Base-by-base conservation (phyloP, 345 rosid species). In the Clarkia xantiana region DNA sequence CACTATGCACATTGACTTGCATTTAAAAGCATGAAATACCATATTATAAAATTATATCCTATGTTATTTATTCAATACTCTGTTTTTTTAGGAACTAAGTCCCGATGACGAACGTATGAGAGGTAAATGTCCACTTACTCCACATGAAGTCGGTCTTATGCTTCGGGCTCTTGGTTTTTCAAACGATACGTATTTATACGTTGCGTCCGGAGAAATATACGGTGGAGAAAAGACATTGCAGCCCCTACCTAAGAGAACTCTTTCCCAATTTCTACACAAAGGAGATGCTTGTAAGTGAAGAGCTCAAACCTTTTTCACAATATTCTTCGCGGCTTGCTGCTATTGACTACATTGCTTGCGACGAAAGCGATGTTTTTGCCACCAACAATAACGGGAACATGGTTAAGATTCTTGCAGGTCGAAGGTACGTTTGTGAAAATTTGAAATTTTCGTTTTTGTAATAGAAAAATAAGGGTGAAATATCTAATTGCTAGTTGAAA, bases 341-440 rank as follows among this genome's bases (percentile, higher is more conserved):
- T 39, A 67, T 84, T 19, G 99, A 93, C 71, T 84, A 80, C 78
- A 82, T 84, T 36, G 95, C 75, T 53, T 84, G 84, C 50, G 97
- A 93, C 23, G 88, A 87, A 62, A 93, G 99, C 46, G 96, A 93
- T 15, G 97, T 87, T 56, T 93, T 87, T 60, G 78, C 84, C 71
- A 80, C 99, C 20, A 93, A 87, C 45, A 93, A 93, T 54, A 93
- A 93, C 44, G 99, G 97, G 66, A 93, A 93, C 51, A 93, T 93
- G 99, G 99, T 96, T 61, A 93, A 85, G 76, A 84, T 84, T 68
- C 97, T 93, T 55, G 91, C 99, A 9, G 99, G 99, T 52, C 67
- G 88, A 77, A 93, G 99, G 99, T 93, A 62, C 78, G 78, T 53
- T 53, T 14, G n/a, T n/a, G n/a, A n/a, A n/a, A n/a, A n/a, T n/a